A percentile compares a stretch with the other conserved stretches of the same genome.
Conservation (phyloP, 2,329 filamentous ascomycete genomes). For the Fusarium multiceps region DNA sequence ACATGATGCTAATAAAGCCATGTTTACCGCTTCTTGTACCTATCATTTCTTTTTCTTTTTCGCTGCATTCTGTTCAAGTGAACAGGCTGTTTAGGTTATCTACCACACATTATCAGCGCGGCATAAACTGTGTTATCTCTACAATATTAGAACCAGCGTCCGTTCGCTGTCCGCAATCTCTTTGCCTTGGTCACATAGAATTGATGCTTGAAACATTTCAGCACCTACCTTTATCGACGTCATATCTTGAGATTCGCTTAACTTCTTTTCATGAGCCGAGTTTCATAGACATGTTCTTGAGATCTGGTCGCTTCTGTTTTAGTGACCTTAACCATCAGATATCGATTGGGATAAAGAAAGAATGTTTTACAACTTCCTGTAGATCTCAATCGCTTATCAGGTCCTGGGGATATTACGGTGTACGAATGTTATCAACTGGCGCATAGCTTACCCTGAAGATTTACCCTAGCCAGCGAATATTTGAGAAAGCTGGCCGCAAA, state of each 20-base stretch:
- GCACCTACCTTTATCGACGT: not conserved
- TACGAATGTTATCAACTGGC: no score
- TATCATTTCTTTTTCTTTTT: not conserved
- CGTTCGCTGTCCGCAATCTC: not conserved
- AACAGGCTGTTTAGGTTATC: no score
- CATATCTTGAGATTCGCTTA: not conserved
- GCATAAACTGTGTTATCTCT: not conserved
- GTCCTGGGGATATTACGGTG: conserved; percentile 48
- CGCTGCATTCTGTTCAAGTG: not conserved
- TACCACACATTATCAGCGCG: no score
- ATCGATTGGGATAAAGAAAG: not conserved
- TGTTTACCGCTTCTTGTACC: not conserved
- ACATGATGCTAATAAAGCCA: not conserved
- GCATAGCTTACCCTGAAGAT: conserved; percentile 57
- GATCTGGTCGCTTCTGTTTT: not conserved
- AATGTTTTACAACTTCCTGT: conserved; percentile 52
- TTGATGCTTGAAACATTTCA: not conserved
- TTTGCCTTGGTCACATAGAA: not conserved
- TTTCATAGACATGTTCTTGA: not conserved
- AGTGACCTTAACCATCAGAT: not conserved
- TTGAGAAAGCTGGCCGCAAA: not conserved
- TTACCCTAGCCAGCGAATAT: conserved; percentile 43
- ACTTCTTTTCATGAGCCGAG: not conserved
- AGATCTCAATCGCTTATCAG: conserved; percentile 62
- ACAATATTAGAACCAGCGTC: not conserved